Base-by-base conservation (phyloP, 108 stramenopile genomes). In the Cyclotella sp. region DNA sequence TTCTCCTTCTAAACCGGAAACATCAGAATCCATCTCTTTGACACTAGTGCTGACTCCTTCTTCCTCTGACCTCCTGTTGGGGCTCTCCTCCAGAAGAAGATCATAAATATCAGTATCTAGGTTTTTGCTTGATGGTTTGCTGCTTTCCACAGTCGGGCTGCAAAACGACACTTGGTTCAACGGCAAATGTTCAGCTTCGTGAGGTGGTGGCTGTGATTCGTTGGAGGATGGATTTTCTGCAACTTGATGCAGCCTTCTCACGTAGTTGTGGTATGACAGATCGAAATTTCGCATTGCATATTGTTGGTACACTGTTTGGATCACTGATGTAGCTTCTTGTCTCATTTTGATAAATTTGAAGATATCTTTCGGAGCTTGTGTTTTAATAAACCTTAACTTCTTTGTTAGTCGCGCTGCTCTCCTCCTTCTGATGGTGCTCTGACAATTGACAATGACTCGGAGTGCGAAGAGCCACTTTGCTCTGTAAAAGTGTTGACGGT, bases 301-400 rank as follows among this genome's bases (percentile, higher is more conserved):
- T 1, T 61, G 8, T 61, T 61, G 60, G 60, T 61, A 61, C 2
- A 12, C 34, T 14, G 29, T 13, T 61, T 61, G 60, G 29, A 61
- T 61, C 60, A n/a, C 11, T 0, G 29, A 10, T 61, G 60, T 61
- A 1, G 60, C 60, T 39, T 12, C 34, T 15, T 61, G 29, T 34
- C 60, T 61, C 1, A 9, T 34, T 34, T 39, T 61, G 13, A 61
- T 61, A 30, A 61, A 61, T 3, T 2, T 12, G 30, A 61, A 61
- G 11, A 61, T 61, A 39, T 61, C 60, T 13, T 13, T 39, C 13
- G 60, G 60, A 39, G 30, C 60, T 39, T 34, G 19, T 12, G 34
- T 61, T 13, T 21, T 61, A n/a, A 19, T 4, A n/a, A 13, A 14
- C n/a, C 60, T 34, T 39, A 61, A 30, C 60, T 61, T 30, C 14